Evolutionary conservation across 2,329 filamentous ascomycete species (phyloP).

Genomic region (Sporothrix protearum): DNA sequence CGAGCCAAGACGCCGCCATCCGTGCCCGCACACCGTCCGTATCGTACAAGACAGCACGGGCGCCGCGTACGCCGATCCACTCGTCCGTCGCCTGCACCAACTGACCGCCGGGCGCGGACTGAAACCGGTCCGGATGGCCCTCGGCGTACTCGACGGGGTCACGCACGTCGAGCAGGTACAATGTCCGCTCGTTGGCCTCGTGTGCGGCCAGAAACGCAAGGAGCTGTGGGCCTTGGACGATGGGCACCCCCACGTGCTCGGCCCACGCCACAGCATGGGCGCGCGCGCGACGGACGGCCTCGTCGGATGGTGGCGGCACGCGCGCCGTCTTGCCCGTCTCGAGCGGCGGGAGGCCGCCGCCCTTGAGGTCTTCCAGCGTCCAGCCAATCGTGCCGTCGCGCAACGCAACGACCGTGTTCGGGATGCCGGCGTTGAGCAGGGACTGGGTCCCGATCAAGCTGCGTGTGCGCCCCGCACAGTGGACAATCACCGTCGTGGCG

Average conservation of each 20-base stretch:
- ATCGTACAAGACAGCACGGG: conserved; percentile 18
- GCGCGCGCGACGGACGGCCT: background rate
- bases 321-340: conserved; percentile 17
- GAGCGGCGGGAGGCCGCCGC: conserved; percentile 11
- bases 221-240: background rate
- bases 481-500: conserved; percentile 18
- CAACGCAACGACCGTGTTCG: conserved; percentile 15
- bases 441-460: conserved; percentile 20
- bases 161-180: conserved; percentile 21
- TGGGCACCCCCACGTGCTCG: conserved; percentile 12
- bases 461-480: conserved; percentile 20
- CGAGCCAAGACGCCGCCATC: conserved; percentile 16
- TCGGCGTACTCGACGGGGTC: conserved; percentile 16
- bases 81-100: conserved; percentile 22
- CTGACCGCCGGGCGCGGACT: conserved; percentile 20
- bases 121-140: background rate
- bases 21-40: conserved; percentile 21
- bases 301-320: conserved; percentile 10
- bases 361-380: conserved; percentile 1
- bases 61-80: conserved; percentile 18
- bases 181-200: background rate
- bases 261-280: conserved; percentile 15
- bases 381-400: conserved; percentile 22
- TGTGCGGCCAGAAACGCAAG: background rate
- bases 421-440: conserved; percentile 15